A percentile compares a stretch with the other conserved stretches of the same genome.
Conservation (phyloP, 305 asterid genomes). For the Solanum hybrid region DNA sequence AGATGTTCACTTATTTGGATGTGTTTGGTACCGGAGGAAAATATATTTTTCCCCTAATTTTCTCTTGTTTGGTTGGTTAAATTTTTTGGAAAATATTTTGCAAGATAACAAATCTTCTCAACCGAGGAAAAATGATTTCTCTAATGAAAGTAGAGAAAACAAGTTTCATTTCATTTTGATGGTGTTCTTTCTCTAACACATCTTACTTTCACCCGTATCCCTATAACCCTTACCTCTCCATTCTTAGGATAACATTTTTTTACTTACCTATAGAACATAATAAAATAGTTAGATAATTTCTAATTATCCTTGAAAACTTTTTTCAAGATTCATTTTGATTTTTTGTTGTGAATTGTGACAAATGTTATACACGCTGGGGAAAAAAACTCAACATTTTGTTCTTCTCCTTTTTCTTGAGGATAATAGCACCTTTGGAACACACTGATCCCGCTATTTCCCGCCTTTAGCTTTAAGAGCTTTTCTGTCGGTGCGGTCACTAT, state of each 20-base stretch:
- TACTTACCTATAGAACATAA: background rate
- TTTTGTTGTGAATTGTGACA: background rate
- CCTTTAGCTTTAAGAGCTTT: background rate
- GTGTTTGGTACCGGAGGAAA: background rate
- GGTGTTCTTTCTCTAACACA: background rate
- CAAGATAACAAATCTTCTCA: background rate
- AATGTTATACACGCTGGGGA: background rate
- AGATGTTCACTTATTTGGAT: background rate
- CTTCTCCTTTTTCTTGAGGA: background rate
- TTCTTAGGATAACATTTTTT: background rate
- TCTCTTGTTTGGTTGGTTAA: background rate
- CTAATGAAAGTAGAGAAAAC: background rate
- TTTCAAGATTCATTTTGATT: background rate
- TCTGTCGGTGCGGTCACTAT: background rate
- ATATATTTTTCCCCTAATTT: background rate
- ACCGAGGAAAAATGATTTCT: background rate
- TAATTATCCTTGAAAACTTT: background rate
- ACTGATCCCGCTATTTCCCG: background rate
- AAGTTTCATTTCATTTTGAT: background rate
- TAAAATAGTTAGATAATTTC: background rate
- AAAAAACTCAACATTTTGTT: background rate
- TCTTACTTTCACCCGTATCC: background rate
- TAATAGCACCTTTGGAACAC: background rate
- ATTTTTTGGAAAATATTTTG: background rate
- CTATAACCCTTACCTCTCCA: background rate